A percentile compares a stretch with the other conserved stretches of the same genome.
Conservation (phyloP, 2,329 filamentous ascomycete species). For the Tympanopsis confertula region DNA sequence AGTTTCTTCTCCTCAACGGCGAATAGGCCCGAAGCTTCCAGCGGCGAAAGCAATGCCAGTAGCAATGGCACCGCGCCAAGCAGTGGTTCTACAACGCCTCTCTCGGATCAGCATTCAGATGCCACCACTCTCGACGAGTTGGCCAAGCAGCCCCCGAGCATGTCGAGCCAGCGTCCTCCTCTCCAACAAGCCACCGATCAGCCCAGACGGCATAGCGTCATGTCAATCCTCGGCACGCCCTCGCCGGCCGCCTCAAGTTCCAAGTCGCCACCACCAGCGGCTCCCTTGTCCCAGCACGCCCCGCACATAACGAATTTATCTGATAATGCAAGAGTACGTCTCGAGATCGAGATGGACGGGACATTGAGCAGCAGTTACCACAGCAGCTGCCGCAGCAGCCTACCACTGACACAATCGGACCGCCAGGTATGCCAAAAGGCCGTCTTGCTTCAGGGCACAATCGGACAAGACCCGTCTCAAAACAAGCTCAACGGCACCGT, state of each 20-base stretch:
- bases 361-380: no score
- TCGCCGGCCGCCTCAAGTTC: conserved; percentile 41
- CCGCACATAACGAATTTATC: conserved; percentile 68
- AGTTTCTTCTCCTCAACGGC: conserved; percentile 68
- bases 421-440: conserved; percentile 91
- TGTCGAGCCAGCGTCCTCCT: conserved; percentile 25
- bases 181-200: conserved; percentile 30
- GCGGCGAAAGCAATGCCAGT: conserved; percentile 41
- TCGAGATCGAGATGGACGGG: no score
- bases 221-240: conserved; percentile 49
- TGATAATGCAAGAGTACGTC: conserved; percentile 76
- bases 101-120: conserved; percentile 57
- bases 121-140: conserved; percentile 55
- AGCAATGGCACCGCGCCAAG: conserved; percentile 49
- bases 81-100: conserved; percentile 63
- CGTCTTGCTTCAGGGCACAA: conserved; percentile 67
- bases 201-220: conserved; percentile 50
- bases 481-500: conserved; percentile 67
- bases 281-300: conserved; percentile 71
- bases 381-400: no score
- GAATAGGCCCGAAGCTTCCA: conserved; percentile 47
- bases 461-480: conserved; percentile 55
- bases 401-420: conserved; percentile 1
- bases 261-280: conserved; percentile 38
- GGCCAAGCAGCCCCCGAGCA: conserved; percentile 33